Evolutionary conservation across 441 rosid species (phyloP).

Genomic region (Eutrema salsugineum): DNA sequence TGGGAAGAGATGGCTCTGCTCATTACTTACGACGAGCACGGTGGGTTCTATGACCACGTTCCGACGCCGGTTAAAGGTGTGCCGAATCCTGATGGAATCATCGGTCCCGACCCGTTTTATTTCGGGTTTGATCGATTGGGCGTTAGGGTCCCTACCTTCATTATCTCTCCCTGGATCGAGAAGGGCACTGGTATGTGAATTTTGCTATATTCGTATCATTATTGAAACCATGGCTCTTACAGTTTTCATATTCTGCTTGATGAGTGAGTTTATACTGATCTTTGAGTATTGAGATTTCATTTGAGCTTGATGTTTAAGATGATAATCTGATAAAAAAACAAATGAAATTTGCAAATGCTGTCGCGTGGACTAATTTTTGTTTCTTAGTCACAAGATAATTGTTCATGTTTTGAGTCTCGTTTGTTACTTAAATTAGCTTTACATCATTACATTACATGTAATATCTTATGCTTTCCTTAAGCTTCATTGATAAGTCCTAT

Average conservation of each 20-base stretch:
- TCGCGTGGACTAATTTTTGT: background rate
- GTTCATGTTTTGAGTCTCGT: background rate
- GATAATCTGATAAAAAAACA: background rate
- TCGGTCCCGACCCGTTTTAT: conserved; percentile 86
- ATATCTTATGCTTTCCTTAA: background rate
- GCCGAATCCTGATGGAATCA: conserved; percentile 86
- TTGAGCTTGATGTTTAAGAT: background rate
- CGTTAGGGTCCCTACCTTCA: conserved; percentile 76
- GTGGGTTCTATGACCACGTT: conserved; percentile 92
- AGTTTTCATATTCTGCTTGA: background rate
- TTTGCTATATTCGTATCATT: background rate
- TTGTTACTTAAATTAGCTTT: background rate
- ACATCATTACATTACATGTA: background rate
- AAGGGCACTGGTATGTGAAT: conserved; percentile 78
- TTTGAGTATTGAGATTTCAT: background rate
- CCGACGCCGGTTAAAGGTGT: conserved; percentile 76
- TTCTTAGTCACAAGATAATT: background rate
- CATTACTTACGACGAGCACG: conserved; percentile 93
- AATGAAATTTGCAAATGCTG: background rate
- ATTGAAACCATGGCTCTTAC: background rate
- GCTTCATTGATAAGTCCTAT: background rate
- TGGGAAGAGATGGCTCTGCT: conserved; percentile 90
- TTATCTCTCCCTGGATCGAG: conserved; percentile 91
- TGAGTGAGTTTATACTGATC: background rate
- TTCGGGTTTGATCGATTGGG: conserved; percentile 87